phyloP scores from a whole-genome alignment of 139 green algal genomes.

The Pseudopediastrum boryanum region DNA sequence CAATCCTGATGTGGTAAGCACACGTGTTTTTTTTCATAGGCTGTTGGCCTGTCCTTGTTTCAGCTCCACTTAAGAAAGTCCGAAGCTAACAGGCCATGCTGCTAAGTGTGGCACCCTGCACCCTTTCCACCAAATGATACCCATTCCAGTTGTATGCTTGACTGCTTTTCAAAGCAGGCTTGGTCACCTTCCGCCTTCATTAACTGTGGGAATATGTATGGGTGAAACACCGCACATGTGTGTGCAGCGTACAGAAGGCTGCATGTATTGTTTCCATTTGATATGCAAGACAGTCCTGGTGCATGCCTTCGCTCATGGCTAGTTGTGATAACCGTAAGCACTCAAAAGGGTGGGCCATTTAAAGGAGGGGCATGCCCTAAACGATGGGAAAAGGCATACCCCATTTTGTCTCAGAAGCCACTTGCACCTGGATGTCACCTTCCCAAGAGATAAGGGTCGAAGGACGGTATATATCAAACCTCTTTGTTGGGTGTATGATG shows the following conservation, averaged over 20 bases:
- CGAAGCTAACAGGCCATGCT: not conserved
- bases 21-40: not conserved
- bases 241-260: no score
- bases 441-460: slow-evolving; percentile 43
- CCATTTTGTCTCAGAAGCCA: not conserved
- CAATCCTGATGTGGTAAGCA: slow-evolving; percentile 83
- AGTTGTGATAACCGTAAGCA: not conserved
- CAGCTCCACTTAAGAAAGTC: no score
- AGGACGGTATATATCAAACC: not conserved
- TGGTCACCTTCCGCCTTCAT: not conserved
- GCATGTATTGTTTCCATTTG: no score
- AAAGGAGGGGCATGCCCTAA: not conserved
- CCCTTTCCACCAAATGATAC: not conserved
- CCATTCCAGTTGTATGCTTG: not conserved
- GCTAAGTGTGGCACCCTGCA: not conserved
- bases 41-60: no score
- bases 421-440: not conserved
- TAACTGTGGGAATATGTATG: no score
- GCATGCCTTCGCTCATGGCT: not conserved
- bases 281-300: not conserved
- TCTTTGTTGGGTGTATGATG: no score
- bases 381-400: not conserved
- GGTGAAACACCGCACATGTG: no score
- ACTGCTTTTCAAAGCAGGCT: not conserved
- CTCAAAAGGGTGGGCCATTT: not conserved